Conservation (phyloP, 2,329 filamentous ascomycete species). For the Pseudodiploospora longispora region DNA sequence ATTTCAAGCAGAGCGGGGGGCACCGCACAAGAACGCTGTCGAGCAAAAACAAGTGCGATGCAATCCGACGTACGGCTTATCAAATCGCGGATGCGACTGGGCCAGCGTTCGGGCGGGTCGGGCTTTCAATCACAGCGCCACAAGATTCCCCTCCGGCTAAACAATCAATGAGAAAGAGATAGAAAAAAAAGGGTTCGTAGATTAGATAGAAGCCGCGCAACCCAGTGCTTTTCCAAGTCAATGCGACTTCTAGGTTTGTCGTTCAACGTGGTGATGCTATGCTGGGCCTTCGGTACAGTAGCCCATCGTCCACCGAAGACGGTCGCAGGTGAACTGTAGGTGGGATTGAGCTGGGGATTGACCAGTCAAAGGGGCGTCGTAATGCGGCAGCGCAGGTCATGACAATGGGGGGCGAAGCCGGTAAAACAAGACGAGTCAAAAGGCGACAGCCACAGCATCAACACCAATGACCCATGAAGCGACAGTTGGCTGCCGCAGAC, state of each 20-base stretch:
- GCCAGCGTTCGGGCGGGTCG: no score
- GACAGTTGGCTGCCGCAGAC: no score
- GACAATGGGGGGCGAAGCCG: not conserved
- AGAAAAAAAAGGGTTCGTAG: no score
- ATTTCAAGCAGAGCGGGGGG: not conserved
- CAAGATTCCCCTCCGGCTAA: no score
- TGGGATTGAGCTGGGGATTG: not conserved
- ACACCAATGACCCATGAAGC: constrained; percentile 4
- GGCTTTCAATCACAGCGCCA: no score
- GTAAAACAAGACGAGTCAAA: not conserved
- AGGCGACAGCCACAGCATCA: constrained; percentile 3
- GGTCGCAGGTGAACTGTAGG: not conserved
- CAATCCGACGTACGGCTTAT: no score
- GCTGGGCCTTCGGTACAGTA: not conserved
- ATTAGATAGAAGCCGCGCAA: no score
- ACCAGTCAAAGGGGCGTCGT: not conserved
- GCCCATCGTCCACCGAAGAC: constrained; percentile 1
- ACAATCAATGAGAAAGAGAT: no score
- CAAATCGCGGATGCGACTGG: no score
- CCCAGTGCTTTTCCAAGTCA: no score
- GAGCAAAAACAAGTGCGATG: not conserved
- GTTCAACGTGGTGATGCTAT: not conserved
- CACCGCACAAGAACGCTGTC: not conserved
- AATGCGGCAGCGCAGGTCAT: not conserved
- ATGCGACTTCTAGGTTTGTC: not conserved